Evolutionary conservation across 371 early-diverging fungal species (phyloP).

Genomic region (Dichotomocladium elegans): DNA sequence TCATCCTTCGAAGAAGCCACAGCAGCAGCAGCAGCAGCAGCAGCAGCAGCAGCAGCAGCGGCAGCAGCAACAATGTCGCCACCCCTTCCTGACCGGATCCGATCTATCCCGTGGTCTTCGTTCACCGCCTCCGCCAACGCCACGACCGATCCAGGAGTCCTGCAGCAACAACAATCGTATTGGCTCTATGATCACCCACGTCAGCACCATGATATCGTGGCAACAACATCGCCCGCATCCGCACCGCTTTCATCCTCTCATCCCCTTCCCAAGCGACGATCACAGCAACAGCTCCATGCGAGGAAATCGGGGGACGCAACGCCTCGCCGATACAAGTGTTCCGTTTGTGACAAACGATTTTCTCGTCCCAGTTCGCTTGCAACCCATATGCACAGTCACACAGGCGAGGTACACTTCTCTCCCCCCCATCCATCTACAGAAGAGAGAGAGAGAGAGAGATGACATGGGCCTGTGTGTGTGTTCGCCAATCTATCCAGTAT

Average conservation of each 20-base stretch:
- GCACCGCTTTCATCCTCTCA: not conserved
- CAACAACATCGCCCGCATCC: not conserved
- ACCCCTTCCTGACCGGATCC: not conserved
- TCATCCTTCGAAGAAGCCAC: not conserved
- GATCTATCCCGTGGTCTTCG: not conserved
- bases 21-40: not conserved
- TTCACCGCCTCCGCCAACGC: not conserved
- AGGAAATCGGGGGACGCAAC: not conserved
- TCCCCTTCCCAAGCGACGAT: not conserved
- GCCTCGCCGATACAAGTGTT: conserved; percentile 36
- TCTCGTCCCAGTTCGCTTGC: conserved; percentile 57
- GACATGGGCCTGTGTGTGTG: not conserved
- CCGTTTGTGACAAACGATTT: conserved; percentile 51
- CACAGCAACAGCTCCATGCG: not conserved
- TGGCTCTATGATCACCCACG: not conserved
- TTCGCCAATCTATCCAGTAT: not conserved
- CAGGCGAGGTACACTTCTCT: conserved; percentile 38
- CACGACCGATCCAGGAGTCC: not conserved
- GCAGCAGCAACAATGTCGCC: not conserved
- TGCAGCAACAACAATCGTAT: not conserved
- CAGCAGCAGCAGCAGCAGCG: not conserved
- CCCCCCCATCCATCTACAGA: not conserved
- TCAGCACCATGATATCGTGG: not conserved
- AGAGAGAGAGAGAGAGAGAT: not conserved
- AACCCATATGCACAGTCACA: conserved; percentile 62